Evolutionary conservation across 2,329 filamentous ascomycete genomes (phyloP).

Genomic region (Lojkania enalia): DNA sequence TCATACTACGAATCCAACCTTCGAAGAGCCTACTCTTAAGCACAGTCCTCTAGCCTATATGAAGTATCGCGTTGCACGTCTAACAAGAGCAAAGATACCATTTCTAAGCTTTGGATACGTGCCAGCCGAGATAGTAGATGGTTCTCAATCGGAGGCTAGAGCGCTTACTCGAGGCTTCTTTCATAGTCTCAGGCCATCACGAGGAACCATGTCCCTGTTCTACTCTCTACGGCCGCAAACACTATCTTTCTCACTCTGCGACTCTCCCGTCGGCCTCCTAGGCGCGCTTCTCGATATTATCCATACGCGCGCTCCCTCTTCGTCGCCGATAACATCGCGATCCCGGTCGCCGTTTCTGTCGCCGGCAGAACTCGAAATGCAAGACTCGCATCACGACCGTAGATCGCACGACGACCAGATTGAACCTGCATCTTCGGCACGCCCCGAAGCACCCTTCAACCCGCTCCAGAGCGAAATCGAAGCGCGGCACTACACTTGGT

Average conservation of each 20-base stretch:
- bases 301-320: slow-evolving; percentile 23
- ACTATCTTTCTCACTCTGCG: slow-evolving; percentile 42
- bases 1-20: slow-evolving; percentile 63
- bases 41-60: slow-evolving; percentile 54
- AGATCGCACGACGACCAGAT: slow-evolving; percentile 12
- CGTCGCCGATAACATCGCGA: slow-evolving; percentile 19
- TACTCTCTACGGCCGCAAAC: slow-evolving; percentile 42
- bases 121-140: slow-evolving; percentile 52
- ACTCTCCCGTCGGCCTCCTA: slow-evolving; percentile 43
- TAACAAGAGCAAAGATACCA: slow-evolving; percentile 45
- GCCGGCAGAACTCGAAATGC: slow-evolving; percentile 33
- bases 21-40: slow-evolving; percentile 54
- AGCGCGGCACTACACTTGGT: slow-evolving; percentile 30
- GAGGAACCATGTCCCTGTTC: slow-evolving; percentile 26
- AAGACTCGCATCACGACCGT: slow-evolving; percentile 17
- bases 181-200: slow-evolving; percentile 9
- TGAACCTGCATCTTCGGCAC: slow-evolving; percentile 1
- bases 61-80: slow-evolving; percentile 59
- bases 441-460: slow-evolving; percentile 8
- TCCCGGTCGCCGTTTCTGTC: slow-evolving; percentile 37
- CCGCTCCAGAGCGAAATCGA: slow-evolving; percentile 19
- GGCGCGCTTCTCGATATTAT: slow-evolving; percentile 39
- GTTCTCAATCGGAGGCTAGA: background rate
- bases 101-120: slow-evolving; percentile 60
- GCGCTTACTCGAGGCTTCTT: slow-evolving; percentile 1